These are phyloP conservation scores for Tubosaeta brunneosetosa DNA, from an alignment of 768 basidiomycete genomes.

Conservation along the genomic window DNA sequence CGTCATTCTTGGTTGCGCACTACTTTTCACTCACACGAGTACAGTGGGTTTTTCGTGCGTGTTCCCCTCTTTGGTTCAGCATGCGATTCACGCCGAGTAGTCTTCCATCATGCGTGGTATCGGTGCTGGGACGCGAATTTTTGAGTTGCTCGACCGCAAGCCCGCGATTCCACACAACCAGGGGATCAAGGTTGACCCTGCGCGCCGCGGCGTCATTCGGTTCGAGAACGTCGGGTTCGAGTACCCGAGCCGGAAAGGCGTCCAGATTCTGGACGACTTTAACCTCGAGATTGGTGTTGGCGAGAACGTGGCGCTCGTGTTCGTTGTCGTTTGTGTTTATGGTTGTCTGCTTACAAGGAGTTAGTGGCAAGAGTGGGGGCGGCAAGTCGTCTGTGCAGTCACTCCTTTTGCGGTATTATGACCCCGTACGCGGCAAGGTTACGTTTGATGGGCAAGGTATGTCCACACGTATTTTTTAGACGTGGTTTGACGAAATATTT, in stretches of 20 bases:
- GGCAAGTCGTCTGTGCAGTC: constrained; percentile 93
- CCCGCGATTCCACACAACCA: constrained; percentile 65
- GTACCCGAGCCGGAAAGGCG: constrained; percentile 82
- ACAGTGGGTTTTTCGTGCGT: constrained; percentile 39
- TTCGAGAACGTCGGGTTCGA: constrained; percentile 85
- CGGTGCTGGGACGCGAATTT: constrained; percentile 90
- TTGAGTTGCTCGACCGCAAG: constrained; percentile 80
- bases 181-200: constrained; percentile 53
- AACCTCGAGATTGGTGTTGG: constrained; percentile 77
- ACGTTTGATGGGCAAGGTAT: constrained; percentile 83
- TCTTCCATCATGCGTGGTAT: constrained; percentile 95
- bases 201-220: constrained; percentile 62
- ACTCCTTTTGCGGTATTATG: constrained; percentile 83
- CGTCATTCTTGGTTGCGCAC: constrained; percentile 19
- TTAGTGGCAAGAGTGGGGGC: constrained; percentile 85
- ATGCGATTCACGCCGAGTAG: constrained; percentile 33
- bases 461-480: constrained; percentile 2
- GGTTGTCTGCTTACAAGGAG: neutral
- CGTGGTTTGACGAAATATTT: neutral
- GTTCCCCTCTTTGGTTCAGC: neutral
- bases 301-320: constrained; percentile 91
- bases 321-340: constrained; percentile 30
- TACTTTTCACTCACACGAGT: neutral
- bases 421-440: constrained; percentile 76
- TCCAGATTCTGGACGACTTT: constrained; percentile 78